phyloP scores from a whole-genome alignment of 2,329 filamentous ascomycete species.

The Cordyceps cateniannulata region DNA sequence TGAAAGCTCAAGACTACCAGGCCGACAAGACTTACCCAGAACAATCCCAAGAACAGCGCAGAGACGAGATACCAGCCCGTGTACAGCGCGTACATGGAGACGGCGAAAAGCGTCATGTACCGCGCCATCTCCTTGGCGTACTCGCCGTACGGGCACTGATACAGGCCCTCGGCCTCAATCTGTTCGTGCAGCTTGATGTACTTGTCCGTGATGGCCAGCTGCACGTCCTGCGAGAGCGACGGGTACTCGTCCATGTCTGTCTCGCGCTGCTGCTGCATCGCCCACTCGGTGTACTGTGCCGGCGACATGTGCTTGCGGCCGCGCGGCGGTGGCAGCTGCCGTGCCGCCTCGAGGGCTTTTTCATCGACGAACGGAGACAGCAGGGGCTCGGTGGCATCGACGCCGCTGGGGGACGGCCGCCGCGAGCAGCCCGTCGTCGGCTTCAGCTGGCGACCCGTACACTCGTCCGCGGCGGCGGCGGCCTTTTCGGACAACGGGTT shows the following conservation, averaged over 20 bases:
- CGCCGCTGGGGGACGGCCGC: conserved; percentile 5
- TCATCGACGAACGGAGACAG: neutral
- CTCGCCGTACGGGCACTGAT: conserved; percentile 50
- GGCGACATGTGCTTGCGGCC: conserved; percentile 8
- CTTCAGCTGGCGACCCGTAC: conserved; percentile 5
- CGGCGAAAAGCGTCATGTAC: conserved; percentile 43
- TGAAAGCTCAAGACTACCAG: neutral
- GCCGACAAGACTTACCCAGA: conserved; percentile 42
- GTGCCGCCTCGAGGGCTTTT: conserved; percentile 1
- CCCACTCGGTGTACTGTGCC: conserved; percentile 29
- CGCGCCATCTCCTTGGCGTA: conserved; percentile 54
- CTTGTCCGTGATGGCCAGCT: conserved; percentile 47
- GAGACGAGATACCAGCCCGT: conserved; percentile 51
- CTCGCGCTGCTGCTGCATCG: conserved; percentile 27
- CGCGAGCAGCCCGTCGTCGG: conserved; percentile 1
- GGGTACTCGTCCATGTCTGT: conserved; percentile 38
- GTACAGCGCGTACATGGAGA: conserved; percentile 40
- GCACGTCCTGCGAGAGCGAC: conserved; percentile 46
- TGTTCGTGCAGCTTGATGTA: conserved; percentile 51
- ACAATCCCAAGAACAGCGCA: conserved; percentile 52
- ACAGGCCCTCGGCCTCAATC: conserved; percentile 49
- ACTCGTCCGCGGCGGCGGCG: neutral
- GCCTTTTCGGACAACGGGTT: neutral
- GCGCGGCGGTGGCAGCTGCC: conserved; percentile 8
- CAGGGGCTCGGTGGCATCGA: neutral